Evolutionary conservation across 148 eudicot genomes (phyloP).

Genomic region (Gaultheria prostrata): DNA sequence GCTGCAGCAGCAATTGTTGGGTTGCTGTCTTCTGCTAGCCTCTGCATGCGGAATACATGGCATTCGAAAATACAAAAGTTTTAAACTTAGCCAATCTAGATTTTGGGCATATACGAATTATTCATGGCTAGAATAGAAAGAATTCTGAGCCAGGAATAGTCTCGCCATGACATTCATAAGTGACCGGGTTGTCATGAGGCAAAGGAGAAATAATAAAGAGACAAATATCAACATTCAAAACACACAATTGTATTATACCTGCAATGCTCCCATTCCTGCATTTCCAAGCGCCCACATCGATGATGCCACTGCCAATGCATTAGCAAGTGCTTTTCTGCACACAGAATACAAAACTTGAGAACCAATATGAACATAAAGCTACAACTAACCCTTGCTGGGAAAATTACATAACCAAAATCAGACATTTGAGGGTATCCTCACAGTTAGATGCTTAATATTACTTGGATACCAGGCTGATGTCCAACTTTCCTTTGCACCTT

Average conservation of each 20-base stretch:
- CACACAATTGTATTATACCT: constrained; percentile 40
- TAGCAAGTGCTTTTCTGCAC: constrained; percentile 84
- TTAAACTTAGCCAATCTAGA: neutral
- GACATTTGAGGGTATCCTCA: neutral
- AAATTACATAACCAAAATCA: neutral
- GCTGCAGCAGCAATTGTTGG: constrained; percentile 94
- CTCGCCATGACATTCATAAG: neutral
- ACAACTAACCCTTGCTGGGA: neutral
- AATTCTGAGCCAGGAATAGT: neutral
- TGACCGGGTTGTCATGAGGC: neutral
- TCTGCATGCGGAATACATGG: constrained; percentile 39
- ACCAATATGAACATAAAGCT: neutral
- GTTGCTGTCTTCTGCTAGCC: constrained; percentile 88
- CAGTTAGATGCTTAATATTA: too few species aligned
- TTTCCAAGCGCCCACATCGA: constrained; percentile 99
- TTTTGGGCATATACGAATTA: neutral
- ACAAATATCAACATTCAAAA: neutral
- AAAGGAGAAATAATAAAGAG: neutral
- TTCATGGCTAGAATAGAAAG: neutral
- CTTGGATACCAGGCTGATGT: too few species aligned
- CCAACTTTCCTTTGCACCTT: too few species aligned
- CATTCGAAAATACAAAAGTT: neutral
- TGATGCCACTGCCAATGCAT: constrained; percentile 90
- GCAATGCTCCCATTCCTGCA: constrained; percentile 99
- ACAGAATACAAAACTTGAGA: neutral